Conservation (phyloP, 2,329 filamentous ascomycete species). For the Calonectria fujianensis region DNA sequence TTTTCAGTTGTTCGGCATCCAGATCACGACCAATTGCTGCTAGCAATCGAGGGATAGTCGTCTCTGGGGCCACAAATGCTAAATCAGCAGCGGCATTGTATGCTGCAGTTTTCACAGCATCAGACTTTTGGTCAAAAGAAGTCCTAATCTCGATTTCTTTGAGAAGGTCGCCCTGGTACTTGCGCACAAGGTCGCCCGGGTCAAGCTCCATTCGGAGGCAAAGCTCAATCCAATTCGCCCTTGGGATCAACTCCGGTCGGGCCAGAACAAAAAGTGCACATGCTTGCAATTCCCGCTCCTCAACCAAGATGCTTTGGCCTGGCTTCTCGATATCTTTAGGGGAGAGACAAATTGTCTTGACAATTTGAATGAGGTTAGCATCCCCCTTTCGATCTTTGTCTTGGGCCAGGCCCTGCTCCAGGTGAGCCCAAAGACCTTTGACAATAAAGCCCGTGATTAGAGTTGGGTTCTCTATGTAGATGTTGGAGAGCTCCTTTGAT, state of each 20-base stretch:
- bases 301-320: conserved; percentile 65
- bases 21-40: conserved; percentile 85
- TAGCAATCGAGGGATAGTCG: conserved; percentile 85
- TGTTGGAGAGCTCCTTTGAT: conserved; percentile 74
- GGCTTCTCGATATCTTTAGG: conserved; percentile 69
- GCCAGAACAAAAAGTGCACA: conserved; percentile 86
- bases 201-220: conserved; percentile 88
- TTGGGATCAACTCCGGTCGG: conserved; percentile 84
- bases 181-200: conserved; percentile 84
- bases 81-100: conserved; percentile 92
- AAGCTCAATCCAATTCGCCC: conserved; percentile 90
- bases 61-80: conserved; percentile 92
- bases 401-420: conserved; percentile 78
- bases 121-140: conserved; percentile 67
- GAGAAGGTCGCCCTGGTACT: conserved; percentile 79
- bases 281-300: conserved; percentile 80
- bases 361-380: conserved; percentile 76
- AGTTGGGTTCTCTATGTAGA: conserved; percentile 77
- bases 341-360: conserved; percentile 78
- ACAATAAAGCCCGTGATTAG: conserved; percentile 79
- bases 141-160: conserved; percentile 76
- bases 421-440: conserved; percentile 87
- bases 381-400: conserved; percentile 87
- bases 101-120: conserved; percentile 78
- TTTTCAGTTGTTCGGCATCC: conserved; percentile 79